A percentile compares a stretch with the other conserved stretches of the same genome.
These are phyloP conservation scores for Caryopteris hybrid DNA, from an alignment of 305 asterid species.

Conservation along the genomic window DNA sequence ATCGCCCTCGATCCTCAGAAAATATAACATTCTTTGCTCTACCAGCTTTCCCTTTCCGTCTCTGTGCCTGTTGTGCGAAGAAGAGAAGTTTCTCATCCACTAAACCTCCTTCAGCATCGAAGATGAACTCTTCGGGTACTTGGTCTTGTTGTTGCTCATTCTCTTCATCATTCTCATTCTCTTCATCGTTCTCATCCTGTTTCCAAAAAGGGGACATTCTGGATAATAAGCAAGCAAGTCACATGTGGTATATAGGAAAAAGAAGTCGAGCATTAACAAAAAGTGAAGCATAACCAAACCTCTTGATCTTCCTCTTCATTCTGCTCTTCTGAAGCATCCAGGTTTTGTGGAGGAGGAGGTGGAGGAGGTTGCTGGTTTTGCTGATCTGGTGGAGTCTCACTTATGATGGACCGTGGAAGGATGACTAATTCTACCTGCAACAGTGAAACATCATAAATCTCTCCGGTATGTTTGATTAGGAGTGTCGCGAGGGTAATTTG, in stretches of 20 bases:
- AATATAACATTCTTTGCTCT: conserved; percentile 96
- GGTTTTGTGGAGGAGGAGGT: conserved; percentile 74
- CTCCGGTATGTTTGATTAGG: not conserved
- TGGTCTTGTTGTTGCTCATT: conserved; percentile 90
- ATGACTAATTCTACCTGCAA: conserved; percentile 87
- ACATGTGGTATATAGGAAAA: not conserved
- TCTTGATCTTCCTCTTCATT: conserved; percentile 74
- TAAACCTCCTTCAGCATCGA: conserved; percentile 93
- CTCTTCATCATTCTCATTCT: conserved; percentile 74
- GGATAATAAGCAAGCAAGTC: not conserved
- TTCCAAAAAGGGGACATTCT: conserved; percentile 14
- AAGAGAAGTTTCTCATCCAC: conserved; percentile 99
- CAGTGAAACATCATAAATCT: conserved; percentile 16
- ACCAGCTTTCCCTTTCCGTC: conserved; percentile 92
- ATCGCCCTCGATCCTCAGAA: conserved; percentile 98
- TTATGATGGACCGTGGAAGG: conserved; percentile 75
- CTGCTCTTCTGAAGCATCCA: conserved; percentile 74
- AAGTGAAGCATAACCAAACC: conserved; percentile 32
- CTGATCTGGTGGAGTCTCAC: conserved; percentile 83
- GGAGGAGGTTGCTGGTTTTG: conserved; percentile 94
- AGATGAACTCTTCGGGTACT: conserved; percentile 95
- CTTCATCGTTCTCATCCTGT: conserved; percentile 74
- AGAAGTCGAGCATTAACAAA: not conserved
- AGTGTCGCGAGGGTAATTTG: conserved; percentile 3
- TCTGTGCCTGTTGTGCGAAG: conserved; percentile 98